Evolutionary conservation across 352 stramenopile species (phyloP), one percentile per base, ranked within the genome.

Genomic region (Phytophthora brassicae): DNA sequence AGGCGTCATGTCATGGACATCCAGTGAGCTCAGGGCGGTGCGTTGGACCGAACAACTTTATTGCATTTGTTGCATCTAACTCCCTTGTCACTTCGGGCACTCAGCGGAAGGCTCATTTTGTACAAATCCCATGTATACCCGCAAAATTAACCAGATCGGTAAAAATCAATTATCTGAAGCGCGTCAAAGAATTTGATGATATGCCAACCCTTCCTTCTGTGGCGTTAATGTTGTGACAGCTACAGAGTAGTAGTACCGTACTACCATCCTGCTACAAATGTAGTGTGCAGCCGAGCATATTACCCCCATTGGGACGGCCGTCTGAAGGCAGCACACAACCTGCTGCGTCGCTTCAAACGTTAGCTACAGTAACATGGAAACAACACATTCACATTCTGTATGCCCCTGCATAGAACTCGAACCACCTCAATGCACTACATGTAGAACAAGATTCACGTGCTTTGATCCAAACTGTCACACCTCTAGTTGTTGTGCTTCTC

Each of bases 401-500:
- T 13, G n/a, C 33, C 4, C 11, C 6, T 39, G 33, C 11, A 16
- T 13, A 3, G 12, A 39, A 16, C 33, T 39, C 4, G 29, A 16
- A 39, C 11, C 28, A 31, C 45, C 14, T 12, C 26, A 42, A 24
- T 44, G 8, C 38, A 44, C 17, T 23, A 39, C 33, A 13, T 16
- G 14, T 13, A 24, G 17, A 44, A 26, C 38, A 17, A 44, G 38
- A 44, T 44, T 44, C 38, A 23, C 38, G 19, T 39, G 33, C 11
- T 24, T 24, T 44, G 4, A 44, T 44, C 38, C 23, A 41, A 48
- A 48, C 19, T 48, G 13, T 12, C 31, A 31, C 42, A 31, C 13
- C 3, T 28, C 42, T 31, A 48, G 42, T 77, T 69, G 58, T 69
- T 74, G 60, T 88, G 71, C 73, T 95, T 94, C 22, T 95, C 84